Evolutionary conservation across 129 eudicot genomes (phyloP), one percentile per base, ranked within the genome.

Genomic region (Flaveria brownii): DNA sequence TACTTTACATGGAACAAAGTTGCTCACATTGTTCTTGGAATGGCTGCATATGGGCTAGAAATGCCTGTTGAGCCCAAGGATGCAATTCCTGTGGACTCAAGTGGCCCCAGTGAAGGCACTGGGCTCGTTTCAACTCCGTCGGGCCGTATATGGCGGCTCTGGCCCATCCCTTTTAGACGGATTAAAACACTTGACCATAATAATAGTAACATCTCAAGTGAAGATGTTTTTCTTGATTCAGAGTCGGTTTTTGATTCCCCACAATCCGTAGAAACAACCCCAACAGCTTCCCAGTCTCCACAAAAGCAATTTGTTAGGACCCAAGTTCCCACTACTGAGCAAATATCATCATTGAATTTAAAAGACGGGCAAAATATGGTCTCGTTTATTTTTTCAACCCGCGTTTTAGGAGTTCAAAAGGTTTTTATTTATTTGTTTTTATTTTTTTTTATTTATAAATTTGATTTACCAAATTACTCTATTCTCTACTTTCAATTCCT

Each of bases 331-430:
- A 87, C 96, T 26, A 85, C 80, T 17, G 99, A 91, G 76, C 94
- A 94, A 73, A 89, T 94, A 76, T 88, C 91, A 25, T 89, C 96
- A 8, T 81, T 94, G 81, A 89, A 91, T 63, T 78, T 94, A 52
- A 87, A 91, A 77, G 99, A 94, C 11, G 99, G 99, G 17, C 97
- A 94, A 77, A 94, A 94, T 72, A 76, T 86, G 91, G 97, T 94
- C 77, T 87, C 87, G 15, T 94, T 94, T 69, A 84, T 86, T 42
- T 94, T 91, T 68, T 82, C 90, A n/a, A 88, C 99, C 2, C 82
- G 99, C 62, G 96, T 91, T 73, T 88, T 89, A 9, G 99, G 99
- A 65, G 73, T 82, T 55, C 97, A 92, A 71, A 92, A 89, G 96
- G 98, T 93, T 22, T 25, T 61, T 26, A 17, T 76, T 30, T 3